Evolutionary conservation across 164 flowering plant genomes (phyloP), one percentile per base, ranked within the genome.

Genomic region (Magnolia sinica): DNA sequence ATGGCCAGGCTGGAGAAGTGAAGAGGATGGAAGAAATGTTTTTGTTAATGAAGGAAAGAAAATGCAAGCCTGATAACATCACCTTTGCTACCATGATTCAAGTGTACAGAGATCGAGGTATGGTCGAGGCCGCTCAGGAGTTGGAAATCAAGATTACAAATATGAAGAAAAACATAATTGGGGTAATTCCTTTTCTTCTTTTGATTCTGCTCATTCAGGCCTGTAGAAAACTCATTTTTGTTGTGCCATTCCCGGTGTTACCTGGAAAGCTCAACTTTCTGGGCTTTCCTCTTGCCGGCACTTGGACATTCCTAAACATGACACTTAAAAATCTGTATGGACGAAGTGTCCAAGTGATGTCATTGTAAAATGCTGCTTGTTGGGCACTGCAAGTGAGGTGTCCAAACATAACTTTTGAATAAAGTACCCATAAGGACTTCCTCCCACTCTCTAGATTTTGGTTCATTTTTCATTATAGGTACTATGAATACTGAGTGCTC

Each of bases 11-110:
- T 67, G 95, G 97, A 72, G 87, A 92, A 72, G 64, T 92, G 22
- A 78, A 81, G 45, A 85, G 49, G 73, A 89, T 94, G 96, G 77
- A 79, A 58, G 87, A 88, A 63, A 65, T 87, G 76, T 90, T 87
- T 72, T 64, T 82, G 81, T 81, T 24, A n/a, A 96, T 94, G 98
- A 88, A 88, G 81, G 89, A 82, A 74, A 83, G 80, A 74, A 81
- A 84, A 27, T 91, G 94, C 79, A 73, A 75, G 76, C 94, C 95
- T 65, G 97, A 91, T 77, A 50, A 76, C 63, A 81, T 91, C 70
- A 95, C 99, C 6, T 90, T 84, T 86, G 85, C 91, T 67, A 89
- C 92, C 45, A 87, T 94, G 91, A 83, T 87, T 64, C 90, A 88
- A 77, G 91, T 89, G 58, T 93, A 87, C 79, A 85, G 83, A 59